Percentiles rank a stretch among this genome's conserved stretches.
Conservation (phyloP, 2,329 filamentous ascomycete genomes). For the Fusarium napiforme region DNA sequence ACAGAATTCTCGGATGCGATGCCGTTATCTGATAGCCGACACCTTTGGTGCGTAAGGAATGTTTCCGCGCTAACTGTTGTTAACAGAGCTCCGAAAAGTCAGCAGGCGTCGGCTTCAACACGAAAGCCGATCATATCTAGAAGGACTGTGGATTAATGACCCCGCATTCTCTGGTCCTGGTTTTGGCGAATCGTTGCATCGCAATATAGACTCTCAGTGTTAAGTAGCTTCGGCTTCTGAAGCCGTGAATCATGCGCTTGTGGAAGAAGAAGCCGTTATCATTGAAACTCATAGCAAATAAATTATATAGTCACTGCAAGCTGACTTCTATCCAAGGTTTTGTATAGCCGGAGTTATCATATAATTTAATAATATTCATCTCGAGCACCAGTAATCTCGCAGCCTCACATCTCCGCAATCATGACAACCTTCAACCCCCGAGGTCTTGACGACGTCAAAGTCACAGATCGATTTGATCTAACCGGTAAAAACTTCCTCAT, state of each 20-base stretch:
- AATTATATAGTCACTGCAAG: neutral
- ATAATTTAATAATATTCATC: neutral
- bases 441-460: neutral
- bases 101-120: neutral
- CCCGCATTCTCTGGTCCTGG: neutral
- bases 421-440: neutral
- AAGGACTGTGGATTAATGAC: neutral
- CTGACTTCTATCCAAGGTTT: accelerated
- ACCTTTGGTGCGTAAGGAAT: neutral
- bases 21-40: neutral
- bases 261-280: neutral
- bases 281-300: neutral
- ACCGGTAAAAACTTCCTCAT: neutral
- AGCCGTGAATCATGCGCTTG: neutral
- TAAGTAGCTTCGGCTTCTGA: neutral
- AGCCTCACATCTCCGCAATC: neutral
- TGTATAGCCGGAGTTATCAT: accelerated
- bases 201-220: neutral
- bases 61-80: neutral
- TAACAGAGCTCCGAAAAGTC: neutral
- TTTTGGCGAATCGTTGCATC: neutral
- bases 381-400: accelerated
- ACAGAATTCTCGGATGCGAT: too few species aligned
- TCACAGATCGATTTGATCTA: neutral
- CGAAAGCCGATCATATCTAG: neutral